A percentile compares a stretch with the other conserved stretches of the same genome.
phyloP scores from a whole-genome alignment of 805 yeast genomes.

The Isabelozyma gotoi region DNA sequence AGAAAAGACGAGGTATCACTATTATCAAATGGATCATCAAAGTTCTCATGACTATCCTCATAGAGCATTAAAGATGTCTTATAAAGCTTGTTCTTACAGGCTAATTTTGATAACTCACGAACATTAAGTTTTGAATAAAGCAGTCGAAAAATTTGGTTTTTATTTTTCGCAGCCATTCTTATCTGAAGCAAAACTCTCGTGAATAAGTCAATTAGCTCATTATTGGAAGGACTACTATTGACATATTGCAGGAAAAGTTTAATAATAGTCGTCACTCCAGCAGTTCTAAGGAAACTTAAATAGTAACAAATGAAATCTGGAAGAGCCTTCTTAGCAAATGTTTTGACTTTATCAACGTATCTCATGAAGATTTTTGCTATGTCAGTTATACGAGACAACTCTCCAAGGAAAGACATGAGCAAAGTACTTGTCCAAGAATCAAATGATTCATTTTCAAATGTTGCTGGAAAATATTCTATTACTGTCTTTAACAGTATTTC shows the following conservation, averaged over 20 bases:
- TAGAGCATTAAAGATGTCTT: conserved; percentile 48
- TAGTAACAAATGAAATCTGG: conserved; percentile 28
- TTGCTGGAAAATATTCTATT: conserved; percentile 8
- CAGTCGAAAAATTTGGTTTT: conserved; percentile 20
- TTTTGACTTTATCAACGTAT: conserved; percentile 18
- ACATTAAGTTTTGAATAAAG: conserved; percentile 31
- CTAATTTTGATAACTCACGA: conserved; percentile 23
- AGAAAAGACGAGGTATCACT: conserved; percentile 13
- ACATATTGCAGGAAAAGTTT: conserved; percentile 11
- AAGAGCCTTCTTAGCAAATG: conserved; percentile 14
- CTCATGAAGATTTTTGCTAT: conserved; percentile 31
- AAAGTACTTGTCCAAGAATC: conserved; percentile 29
- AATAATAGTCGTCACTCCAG: conserved; percentile 6
- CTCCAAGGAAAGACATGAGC: conserved; percentile 31
- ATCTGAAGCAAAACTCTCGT: conserved; percentile 26
- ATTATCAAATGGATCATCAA: conserved; percentile 10
- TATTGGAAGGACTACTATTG: conserved; percentile 3
- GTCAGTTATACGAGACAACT: conserved; percentile 24
- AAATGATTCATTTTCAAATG: conserved; percentile 9
- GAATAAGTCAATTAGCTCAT: conserved; percentile 14
- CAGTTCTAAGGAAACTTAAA: conserved; percentile 11
- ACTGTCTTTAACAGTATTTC: conserved; percentile 4
- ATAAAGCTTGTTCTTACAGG: conserved; percentile 30
- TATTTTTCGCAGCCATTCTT: conserved; percentile 39
- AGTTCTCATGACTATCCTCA: conserved; percentile 38